phyloP scores from a whole-genome alignment of 768 basidiomycete species.

The Rhizopogon vinicolor region DNA sequence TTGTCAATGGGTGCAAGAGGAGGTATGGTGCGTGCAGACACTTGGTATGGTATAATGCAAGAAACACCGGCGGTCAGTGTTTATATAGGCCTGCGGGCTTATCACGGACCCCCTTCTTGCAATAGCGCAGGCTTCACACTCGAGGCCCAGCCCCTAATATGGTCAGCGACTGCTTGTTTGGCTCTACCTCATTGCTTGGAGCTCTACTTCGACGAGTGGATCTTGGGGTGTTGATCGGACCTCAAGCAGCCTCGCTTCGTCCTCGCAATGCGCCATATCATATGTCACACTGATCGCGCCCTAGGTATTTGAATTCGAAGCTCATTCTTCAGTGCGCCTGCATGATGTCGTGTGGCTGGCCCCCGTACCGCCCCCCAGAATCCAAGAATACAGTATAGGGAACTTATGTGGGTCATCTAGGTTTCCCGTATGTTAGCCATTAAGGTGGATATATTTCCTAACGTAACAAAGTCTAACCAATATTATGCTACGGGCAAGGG shows the following conservation, averaged over 20 bases:
- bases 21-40: neutral
- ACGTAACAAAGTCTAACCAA: slow-evolving; percentile 4
- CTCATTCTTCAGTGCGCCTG: neutral
- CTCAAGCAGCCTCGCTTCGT: neutral
- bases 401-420: neutral
- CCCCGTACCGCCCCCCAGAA: neutral
- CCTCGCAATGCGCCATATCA: neutral
- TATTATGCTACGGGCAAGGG: slow-evolving; percentile 10
- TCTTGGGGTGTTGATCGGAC: neutral
- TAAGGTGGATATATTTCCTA: neutral
- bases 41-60: neutral
- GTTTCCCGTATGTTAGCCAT: neutral
- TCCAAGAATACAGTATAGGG: neutral
- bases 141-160: neutral
- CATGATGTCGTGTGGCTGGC: neutral
- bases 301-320: too few species aligned
- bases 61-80: neutral
- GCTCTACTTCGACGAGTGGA: neutral
- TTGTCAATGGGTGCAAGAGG: neutral
- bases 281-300: too few species aligned
- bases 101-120: neutral
- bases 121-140: slow-evolving; percentile 4
- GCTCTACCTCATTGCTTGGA: neutral
- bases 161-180: neutral
- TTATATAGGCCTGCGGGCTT: slow-evolving; percentile 3